Base-by-base conservation (phyloP, 352 stramenopile species). In the Globisporangium yorkense region DNA sequence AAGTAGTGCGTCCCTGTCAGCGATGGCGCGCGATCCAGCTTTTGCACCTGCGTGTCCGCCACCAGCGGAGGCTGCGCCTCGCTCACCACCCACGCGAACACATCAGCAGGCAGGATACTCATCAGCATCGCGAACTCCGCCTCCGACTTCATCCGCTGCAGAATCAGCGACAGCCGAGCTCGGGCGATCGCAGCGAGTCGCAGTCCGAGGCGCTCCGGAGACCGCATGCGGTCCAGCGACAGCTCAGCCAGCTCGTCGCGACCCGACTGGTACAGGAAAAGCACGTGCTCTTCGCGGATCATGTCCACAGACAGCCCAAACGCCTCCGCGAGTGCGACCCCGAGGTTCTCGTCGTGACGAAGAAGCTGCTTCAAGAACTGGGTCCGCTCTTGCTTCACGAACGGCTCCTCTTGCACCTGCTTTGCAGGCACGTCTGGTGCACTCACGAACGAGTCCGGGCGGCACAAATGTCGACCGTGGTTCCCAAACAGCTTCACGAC, bases 231-330 rank as follows among this genome's bases (percentile, higher is more conserved):
- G 45, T 91, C 80, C 43, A 92, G 71, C n/a, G 74, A 77, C 47
- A 80, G 59, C 52, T 94, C 84, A 0, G 80, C 84, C 4, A 71
- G 59, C 48, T 87, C 75, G 47, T 94, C 82, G n/a, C 74, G 67
- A 2, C 84, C 84, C 6, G 64, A 83, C 40, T 91, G 78, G 57
- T 92, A 94, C 59, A 94, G 66, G 51, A 89, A 92, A 29, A 94
- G 39, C 21, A 90, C 77, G 40, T 92, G 76, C 54, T 90, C 81
- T 74, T 92, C 79, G 27, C 80, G 80, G 59, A 94, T 85, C 29
- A 78, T 65, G 21, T 92, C 78, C 13, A 87, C 69, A n/a, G 80
- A 76, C 24, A 92, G 49, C 20, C 72, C 65, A 61, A 94, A 92
- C n/a, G 80, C 68, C n/a, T 89, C 70, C 1, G 82, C 81, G 13